phyloP scores from a whole-genome alignment of 768 basidiomycete species.

The Gelatoporia subvermispora region DNA sequence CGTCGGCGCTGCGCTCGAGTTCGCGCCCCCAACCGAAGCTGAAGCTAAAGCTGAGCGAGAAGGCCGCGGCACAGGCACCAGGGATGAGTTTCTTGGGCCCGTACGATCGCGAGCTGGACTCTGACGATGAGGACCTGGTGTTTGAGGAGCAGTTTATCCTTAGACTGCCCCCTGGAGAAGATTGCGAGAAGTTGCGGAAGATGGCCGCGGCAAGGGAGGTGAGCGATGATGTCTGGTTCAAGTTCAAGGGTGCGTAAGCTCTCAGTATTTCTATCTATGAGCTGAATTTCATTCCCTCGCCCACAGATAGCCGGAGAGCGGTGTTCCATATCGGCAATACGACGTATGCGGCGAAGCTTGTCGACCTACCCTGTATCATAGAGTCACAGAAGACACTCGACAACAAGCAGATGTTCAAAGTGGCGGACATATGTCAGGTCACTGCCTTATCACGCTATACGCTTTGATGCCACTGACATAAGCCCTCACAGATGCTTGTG shows the following conservation, averaged over 20 bases:
- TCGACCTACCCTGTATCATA: constrained; percentile 90
- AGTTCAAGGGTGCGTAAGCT: constrained; percentile 78
- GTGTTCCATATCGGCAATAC: constrained; percentile 82
- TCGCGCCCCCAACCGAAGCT: constrained; percentile 54
- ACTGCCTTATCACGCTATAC: constrained; percentile 9
- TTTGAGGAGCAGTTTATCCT: constrained; percentile 98
- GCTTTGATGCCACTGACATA: not conserved
- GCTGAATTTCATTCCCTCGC: too few species aligned
- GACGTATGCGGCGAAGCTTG: constrained; percentile 86
- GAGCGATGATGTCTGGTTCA: constrained; percentile 86
- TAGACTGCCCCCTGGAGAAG: constrained; percentile 80
- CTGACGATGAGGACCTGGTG: constrained; percentile 88
- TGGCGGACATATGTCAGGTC: constrained; percentile 97
- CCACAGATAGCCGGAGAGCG: constrained; percentile 86
- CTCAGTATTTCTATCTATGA: too few species aligned
- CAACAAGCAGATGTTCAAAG: constrained; percentile 97
- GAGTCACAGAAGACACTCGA: constrained; percentile 96
- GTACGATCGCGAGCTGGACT: constrained; percentile 93
- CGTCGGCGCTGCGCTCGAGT: constrained; percentile 11
- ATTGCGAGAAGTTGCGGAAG: constrained; percentile 74
- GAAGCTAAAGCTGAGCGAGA: constrained; percentile 84
- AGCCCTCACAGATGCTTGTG: constrained; percentile 73
- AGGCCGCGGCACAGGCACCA: constrained; percentile 72
- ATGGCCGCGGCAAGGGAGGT: constrained; percentile 78
- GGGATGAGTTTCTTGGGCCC: constrained; percentile 87